A percentile compares a stretch with the other conserved stretches of the same genome.
Conservation (phyloP, 805 yeast genomes). For the Torulaspora indica region DNA sequence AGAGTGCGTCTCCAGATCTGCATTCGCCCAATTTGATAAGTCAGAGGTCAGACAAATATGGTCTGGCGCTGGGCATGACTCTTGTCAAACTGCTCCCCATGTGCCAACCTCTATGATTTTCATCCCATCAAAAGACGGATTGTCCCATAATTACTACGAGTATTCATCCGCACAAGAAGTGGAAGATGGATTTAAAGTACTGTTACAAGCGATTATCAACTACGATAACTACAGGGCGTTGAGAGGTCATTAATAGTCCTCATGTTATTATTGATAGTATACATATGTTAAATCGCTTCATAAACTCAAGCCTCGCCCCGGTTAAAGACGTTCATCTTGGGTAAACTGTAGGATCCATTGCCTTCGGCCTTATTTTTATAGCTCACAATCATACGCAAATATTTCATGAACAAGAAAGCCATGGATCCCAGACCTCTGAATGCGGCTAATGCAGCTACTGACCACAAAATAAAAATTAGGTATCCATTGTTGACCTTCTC, state of each 20-base stretch:
- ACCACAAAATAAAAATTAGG: constrained; percentile 81
- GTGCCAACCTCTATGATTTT: constrained; percentile 73
- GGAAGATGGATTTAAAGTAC: constrained; percentile 54
- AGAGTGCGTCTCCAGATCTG: constrained; percentile 48
- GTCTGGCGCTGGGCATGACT: constrained; percentile 75
- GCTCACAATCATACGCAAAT: constrained; percentile 39
- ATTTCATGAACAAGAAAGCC: constrained; percentile 51
- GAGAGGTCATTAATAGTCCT: constrained; percentile 14
- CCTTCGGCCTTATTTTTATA: constrained; percentile 39
- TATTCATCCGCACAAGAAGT: constrained; percentile 61
- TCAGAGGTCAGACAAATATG: constrained; percentile 44
- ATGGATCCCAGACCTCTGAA: constrained; percentile 81
- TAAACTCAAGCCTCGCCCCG: constrained; percentile 4
- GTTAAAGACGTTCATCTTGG: constrained; percentile 19
- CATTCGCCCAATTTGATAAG: constrained; percentile 46
- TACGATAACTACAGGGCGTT: constrained; percentile 35
- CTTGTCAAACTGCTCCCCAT: constrained; percentile 51
- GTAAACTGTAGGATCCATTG: constrained; percentile 28
- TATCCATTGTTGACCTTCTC: constrained; percentile 68
- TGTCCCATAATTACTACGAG: constrained; percentile 64
- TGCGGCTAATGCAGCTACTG: constrained; percentile 78
- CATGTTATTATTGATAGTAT: neutral
- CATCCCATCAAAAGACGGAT: constrained; percentile 63
- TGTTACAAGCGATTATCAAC: constrained; percentile 47
- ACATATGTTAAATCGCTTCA: neutral